phyloP scores from a whole-genome alignment of 2,329 filamentous ascomycete species.

The Cyanodermella asteris region DNA sequence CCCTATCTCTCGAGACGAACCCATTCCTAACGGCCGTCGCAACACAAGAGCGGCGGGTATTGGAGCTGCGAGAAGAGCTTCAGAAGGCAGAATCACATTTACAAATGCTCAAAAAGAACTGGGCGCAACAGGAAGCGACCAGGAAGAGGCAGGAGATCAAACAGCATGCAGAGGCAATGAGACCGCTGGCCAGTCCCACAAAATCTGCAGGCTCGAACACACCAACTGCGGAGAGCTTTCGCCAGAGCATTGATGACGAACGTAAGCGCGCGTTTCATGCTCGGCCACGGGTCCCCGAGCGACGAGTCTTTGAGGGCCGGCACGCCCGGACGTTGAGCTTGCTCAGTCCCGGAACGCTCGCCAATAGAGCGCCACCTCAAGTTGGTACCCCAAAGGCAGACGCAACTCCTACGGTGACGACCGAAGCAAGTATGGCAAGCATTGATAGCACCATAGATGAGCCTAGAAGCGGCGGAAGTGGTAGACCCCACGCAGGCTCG shows the following conservation, averaged over 20 bases:
- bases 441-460: constrained; percentile 1
- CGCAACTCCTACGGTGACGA: not conserved
- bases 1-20: too few relatives aligned
- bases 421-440: not conserved
- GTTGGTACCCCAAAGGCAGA: constrained; percentile 22
- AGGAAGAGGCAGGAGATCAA: constrained; percentile 51
- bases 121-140: constrained; percentile 52
- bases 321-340: constrained; percentile 54
- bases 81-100: constrained; percentile 59
- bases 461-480: constrained; percentile 17
- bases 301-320: constrained; percentile 45
- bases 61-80: constrained; percentile 85
- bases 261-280: constrained; percentile 9
- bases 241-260: constrained; percentile 2
- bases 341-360: constrained; percentile 37
- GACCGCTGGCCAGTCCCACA: constrained; percentile 26
- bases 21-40: constrained; percentile 76
- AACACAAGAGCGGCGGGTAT: constrained; percentile 69
- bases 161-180: constrained; percentile 35
- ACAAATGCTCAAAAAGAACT: constrained; percentile 57
- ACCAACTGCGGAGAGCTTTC: constrained; percentile 12
- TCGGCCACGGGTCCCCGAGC: constrained; percentile 33
- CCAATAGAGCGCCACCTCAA: constrained; percentile 20
- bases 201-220: not conserved
- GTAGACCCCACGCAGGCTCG: constrained; percentile 22